A percentile compares a stretch with the other conserved stretches of the same genome.
These are phyloP conservation scores for Cladosporium phlei DNA, from an alignment of 2,329 filamentous ascomycete species.

Conservation along the genomic window DNA sequence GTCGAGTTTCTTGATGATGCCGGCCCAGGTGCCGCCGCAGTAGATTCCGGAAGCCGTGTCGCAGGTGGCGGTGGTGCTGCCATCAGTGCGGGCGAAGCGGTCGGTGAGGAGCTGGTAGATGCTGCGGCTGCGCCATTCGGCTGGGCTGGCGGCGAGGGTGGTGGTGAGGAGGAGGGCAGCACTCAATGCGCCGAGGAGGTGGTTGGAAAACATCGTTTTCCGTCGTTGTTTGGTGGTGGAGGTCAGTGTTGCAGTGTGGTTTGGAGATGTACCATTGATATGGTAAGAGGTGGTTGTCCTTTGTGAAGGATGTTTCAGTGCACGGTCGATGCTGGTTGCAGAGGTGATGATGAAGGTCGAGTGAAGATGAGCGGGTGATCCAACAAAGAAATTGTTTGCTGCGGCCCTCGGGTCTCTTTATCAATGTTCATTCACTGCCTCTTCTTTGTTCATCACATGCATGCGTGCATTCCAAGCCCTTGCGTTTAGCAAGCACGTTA, in stretches of 20 bases:
- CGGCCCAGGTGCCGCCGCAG: constrained; percentile 58
- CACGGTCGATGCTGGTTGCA: constrained; percentile 4
- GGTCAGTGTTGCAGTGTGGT: not conserved
- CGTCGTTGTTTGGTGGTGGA: not conserved
- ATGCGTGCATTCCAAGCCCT: constrained; percentile 3
- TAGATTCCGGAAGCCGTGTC: constrained; percentile 39
- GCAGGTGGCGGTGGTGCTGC: constrained; percentile 37
- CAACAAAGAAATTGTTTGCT: constrained; percentile 9
- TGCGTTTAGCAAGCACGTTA: too few relatives aligned
- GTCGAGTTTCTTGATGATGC: constrained; percentile 56
- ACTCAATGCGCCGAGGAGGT: constrained; percentile 15
- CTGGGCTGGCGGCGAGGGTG: constrained; percentile 23
- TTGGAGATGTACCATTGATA: constrained; percentile 9
- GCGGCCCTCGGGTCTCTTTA: constrained; percentile 5
- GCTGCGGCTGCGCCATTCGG: constrained; percentile 35
- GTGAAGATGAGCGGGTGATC: not conserved
- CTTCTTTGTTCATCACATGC: too few relatives aligned
- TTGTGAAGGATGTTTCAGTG: constrained; percentile 2
- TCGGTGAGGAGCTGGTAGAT: constrained; percentile 44
- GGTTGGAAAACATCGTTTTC: constrained; percentile 6
- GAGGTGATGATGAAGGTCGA: not conserved
- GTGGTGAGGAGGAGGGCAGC: constrained; percentile 18
- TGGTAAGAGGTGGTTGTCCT: constrained; percentile 1
- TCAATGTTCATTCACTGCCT: not conserved
- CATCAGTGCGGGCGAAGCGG: constrained; percentile 37